phyloP scores from a whole-genome alignment of 2,329 filamentous ascomycete genomes.

The Thelonectria discophora region DNA sequence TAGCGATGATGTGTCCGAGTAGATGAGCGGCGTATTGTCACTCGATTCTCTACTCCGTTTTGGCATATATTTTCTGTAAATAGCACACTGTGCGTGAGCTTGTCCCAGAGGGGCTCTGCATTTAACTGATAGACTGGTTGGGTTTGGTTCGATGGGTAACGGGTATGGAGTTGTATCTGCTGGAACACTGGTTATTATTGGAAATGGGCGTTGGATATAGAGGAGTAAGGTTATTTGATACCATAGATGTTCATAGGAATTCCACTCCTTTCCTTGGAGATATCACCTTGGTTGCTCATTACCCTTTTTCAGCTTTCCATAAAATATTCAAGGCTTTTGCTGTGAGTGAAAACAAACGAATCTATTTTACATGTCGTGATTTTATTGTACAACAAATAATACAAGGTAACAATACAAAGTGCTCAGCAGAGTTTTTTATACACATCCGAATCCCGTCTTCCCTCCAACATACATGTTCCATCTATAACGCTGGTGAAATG shows the following conservation, averaged over 20 bases:
- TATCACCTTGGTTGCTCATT: too few species aligned
- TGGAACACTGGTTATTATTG: background rate
- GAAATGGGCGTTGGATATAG: background rate
- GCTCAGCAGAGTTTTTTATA: too few species aligned
- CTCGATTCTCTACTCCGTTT: background rate
- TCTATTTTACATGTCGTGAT: too few species aligned
- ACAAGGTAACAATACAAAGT: constrained; percentile 6
- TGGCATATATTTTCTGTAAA: constrained; percentile 15
- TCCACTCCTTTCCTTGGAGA: background rate
- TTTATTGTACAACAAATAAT: background rate
- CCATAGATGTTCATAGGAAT: constrained; percentile 7
- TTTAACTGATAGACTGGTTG: constrained; percentile 14
- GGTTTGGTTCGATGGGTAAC: background rate
- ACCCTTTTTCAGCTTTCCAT: too few species aligned
- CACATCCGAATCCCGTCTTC: constrained; percentile 4
- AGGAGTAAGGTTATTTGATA: constrained; percentile 22
- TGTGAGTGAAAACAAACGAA: too few species aligned
- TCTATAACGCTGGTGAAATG: background rate
- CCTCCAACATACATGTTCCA: background rate
- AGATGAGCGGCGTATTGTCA: constrained; percentile 8
- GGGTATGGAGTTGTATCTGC: background rate
- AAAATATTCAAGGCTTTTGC: too few species aligned
- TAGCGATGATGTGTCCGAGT: constrained; percentile 10
- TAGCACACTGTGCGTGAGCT: background rate
- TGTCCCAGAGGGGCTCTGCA: background rate